These are phyloP conservation scores for Rosa persica DNA, from an alignment of 306 rosid genomes.

Conservation along the genomic window DNA sequence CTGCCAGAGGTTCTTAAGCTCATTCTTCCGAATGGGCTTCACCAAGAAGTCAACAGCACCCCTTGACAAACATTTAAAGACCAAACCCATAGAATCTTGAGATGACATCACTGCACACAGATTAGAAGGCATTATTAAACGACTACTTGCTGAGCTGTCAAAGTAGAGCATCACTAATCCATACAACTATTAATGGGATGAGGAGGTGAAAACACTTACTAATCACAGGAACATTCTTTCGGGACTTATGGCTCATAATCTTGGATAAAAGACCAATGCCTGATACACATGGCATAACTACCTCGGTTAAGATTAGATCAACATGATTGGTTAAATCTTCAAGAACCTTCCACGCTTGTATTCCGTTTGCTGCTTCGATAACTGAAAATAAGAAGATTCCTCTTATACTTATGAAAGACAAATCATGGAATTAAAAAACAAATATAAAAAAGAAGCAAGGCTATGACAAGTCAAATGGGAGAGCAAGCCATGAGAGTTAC, in stretches of 20 bases:
- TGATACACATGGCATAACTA: conserved; percentile 79
- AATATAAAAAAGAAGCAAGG: background rate
- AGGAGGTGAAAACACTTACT: conserved; percentile 55
- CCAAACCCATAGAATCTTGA: conserved; percentile 92
- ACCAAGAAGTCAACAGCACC: conserved; percentile 96
- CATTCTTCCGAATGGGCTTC: conserved; percentile 95
- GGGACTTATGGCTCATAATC: conserved; percentile 80
- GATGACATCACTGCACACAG: conserved; percentile 97
- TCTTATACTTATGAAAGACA: background rate
- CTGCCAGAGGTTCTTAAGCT: conserved; percentile 98
- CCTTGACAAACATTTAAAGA: conserved; percentile 94
- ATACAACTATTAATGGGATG: background rate
- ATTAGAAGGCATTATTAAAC: conserved; percentile 44
- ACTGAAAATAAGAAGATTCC: conserved; percentile 41
- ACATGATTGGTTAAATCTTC: conserved; percentile 76
- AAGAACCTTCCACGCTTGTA: conserved; percentile 92
- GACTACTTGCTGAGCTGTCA: conserved; percentile 38
- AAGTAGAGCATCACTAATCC: conserved; percentile 22
- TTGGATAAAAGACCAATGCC: conserved; percentile 83
- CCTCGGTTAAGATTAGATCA: conserved; percentile 86
- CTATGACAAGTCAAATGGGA: conserved; percentile 2
- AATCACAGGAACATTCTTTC: conserved; percentile 80
- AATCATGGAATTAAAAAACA: conserved; percentile 3
- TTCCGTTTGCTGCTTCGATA: conserved; percentile 72
- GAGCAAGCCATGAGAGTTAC: background rate